Percentiles rank a stretch among this genome's conserved stretches.
Conservation (phyloP, 805 yeast genomes). For the Nakazawaea holstii region DNA sequence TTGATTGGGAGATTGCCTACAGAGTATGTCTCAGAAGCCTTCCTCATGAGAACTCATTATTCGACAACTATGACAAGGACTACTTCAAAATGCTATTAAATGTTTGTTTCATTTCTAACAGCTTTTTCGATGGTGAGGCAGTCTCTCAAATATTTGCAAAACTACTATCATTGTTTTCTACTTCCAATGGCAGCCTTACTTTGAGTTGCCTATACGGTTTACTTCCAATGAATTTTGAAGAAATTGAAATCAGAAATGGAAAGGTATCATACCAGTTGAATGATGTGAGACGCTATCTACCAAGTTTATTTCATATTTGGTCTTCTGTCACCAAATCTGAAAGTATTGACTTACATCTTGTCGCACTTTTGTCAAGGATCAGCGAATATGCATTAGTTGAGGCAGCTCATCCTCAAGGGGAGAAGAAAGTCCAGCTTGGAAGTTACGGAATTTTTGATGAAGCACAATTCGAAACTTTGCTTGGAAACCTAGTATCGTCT, state of each 20-base stretch:
- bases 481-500: constrained; percentile 31
- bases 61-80: constrained; percentile 42
- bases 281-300: constrained; percentile 44
- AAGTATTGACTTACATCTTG: constrained; percentile 56
- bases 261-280: constrained; percentile 14
- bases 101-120: constrained; percentile 48
- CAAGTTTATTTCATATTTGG: constrained; percentile 74
- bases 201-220: constrained; percentile 47
- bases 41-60: constrained; percentile 43
- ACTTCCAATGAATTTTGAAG: constrained; percentile 41
- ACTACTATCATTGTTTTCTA: constrained; percentile 46
- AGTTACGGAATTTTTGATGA: constrained; percentile 59
- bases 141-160: constrained; percentile 47
- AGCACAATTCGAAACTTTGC: constrained; percentile 44
- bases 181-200: constrained; percentile 45
- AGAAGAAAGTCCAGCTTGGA: constrained; percentile 32
- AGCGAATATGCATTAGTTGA: constrained; percentile 41
- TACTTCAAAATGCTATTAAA: constrained; percentile 42
- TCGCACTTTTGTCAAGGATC: constrained; percentile 59
- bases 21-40: constrained; percentile 30
- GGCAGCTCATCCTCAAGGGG: constrained; percentile 17
- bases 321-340: constrained; percentile 40
- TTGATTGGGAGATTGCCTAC: constrained; percentile 48
- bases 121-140: constrained; percentile 44
- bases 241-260: constrained; percentile 17